These are phyloP conservation scores for Solanum tacnaense DNA, from an alignment of 257 asterid genomes.

Conservation along the genomic window DNA sequence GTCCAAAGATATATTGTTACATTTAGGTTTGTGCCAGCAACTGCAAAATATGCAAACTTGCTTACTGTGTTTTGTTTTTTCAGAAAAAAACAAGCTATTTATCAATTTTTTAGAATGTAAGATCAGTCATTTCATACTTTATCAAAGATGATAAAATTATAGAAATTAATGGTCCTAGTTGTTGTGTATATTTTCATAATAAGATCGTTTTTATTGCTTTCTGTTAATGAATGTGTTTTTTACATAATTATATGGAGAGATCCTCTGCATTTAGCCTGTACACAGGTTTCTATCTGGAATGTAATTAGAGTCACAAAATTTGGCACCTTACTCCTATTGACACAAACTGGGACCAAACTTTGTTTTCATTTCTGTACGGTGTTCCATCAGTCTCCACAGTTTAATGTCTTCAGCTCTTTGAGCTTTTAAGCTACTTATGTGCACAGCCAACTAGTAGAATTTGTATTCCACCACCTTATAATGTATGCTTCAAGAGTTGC, in stretches of 20 bases:
- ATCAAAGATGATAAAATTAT: neutral
- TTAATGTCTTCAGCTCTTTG: neutral
- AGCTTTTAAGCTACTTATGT: neutral
- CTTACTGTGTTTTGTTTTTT: neutral
- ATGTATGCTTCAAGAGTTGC: neutral
- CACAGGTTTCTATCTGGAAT: neutral
- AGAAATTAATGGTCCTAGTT: neutral
- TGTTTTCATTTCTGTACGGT: neutral
- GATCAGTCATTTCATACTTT: neutral
- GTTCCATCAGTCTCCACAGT: neutral
- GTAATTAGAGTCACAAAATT: neutral
- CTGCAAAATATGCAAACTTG: neutral
- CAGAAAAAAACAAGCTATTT: neutral
- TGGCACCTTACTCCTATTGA: neutral
- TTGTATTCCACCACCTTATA: neutral
- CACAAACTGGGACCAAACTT: neutral
- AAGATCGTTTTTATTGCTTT: neutral
- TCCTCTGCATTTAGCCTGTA: neutral
- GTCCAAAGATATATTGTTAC: constrained; percentile 81
- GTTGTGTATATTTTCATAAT: neutral
- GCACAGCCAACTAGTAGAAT: neutral
- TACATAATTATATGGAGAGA: neutral
- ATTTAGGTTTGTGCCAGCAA: constrained; percentile 61
- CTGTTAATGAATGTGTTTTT: neutral
- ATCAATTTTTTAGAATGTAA: neutral